These are phyloP conservation scores for Trichopus zeylanicus DNA, from an alignment of 116 monocot genomes.

Conservation along the genomic window DNA sequence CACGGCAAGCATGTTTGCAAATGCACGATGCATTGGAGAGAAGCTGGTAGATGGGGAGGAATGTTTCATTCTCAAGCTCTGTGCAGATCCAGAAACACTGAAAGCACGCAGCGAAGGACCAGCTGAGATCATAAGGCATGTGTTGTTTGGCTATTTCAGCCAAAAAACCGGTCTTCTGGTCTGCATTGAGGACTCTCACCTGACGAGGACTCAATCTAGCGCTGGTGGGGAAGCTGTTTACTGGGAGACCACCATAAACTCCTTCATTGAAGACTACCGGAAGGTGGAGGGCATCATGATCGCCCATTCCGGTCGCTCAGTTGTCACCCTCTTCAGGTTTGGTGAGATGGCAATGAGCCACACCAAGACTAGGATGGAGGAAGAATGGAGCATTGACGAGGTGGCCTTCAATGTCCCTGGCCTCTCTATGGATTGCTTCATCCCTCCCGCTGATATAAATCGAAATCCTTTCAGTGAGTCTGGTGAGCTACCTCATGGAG, in stretches of 20 bases:
- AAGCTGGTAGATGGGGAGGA: constrained; percentile 81
- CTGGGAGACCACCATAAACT: constrained; percentile 90
- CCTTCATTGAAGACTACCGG: constrained; percentile 74
- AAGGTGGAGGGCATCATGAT: constrained; percentile 82
- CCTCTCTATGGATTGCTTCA: constrained; percentile 78
- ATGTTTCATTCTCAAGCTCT: constrained; percentile 92
- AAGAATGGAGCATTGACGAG: constrained; percentile 80
- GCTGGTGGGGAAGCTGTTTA: constrained; percentile 70
- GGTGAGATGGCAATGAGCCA: constrained; percentile 93
- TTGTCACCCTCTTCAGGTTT: constrained; percentile 79
- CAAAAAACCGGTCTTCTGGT: constrained; percentile 89
- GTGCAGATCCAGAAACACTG: constrained; percentile 55
- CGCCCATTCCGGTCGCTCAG: constrained; percentile 75
- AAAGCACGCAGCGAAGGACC: constrained; percentile 79
- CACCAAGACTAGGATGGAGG: constrained; percentile 95
- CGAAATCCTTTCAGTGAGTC: constrained; percentile 25
- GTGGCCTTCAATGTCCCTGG: constrained; percentile 82
- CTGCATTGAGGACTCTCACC: constrained; percentile 86
- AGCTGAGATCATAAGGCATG: constrained; percentile 87
- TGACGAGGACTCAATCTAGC: constrained; percentile 71
- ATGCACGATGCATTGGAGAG: constrained; percentile 84
- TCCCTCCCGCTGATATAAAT: constrained; percentile 71
- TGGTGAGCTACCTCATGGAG: constrained; percentile 32
- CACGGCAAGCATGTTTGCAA: constrained; percentile 77
- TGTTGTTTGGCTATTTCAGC: constrained; percentile 84